Conservation (phyloP, 805 yeast species). For the Alloascoidea africana region DNA sequence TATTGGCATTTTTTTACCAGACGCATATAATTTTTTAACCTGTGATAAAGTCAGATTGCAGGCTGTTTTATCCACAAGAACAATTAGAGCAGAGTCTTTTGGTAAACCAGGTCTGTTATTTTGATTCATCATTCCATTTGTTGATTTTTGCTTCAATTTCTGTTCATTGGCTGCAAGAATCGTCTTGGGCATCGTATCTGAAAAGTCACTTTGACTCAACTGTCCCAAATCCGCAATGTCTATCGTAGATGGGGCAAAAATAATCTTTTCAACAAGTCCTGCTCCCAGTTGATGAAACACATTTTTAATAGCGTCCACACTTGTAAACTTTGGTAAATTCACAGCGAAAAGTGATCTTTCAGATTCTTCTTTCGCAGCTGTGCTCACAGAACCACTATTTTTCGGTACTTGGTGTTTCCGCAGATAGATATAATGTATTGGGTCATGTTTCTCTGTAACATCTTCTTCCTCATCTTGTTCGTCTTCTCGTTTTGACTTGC, state of each 20-base stretch:
- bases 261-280: slow-evolving; percentile 20
- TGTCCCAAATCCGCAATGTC: slow-evolving; percentile 7
- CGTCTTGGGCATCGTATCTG: slow-evolving; percentile 14
- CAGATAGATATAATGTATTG: slow-evolving; percentile 42
- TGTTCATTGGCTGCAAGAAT: slow-evolving; percentile 5
- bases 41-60: slow-evolving; percentile 47
- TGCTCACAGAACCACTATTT: slow-evolving; percentile 11
- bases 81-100: slow-evolving; percentile 56
- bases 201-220: slow-evolving; percentile 25
- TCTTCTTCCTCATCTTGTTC: slow-evolving; percentile 4
- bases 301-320: slow-evolving; percentile 33
- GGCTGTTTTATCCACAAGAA: slow-evolving; percentile 59
- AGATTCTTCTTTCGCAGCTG: slow-evolving; percentile 22
- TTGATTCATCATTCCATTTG: slow-evolving; percentile 41
- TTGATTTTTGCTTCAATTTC: slow-evolving; percentile 33
- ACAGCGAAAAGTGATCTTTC: slow-evolving; percentile 56
- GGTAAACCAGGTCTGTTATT: slow-evolving; percentile 35
- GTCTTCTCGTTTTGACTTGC: slow-evolving; percentile 3
- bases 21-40: slow-evolving; percentile 32
- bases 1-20: slow-evolving; percentile 8
- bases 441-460: slow-evolving; percentile 8
- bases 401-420: slow-evolving; percentile 40
- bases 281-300: slow-evolving; percentile 35
- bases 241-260: slow-evolving; percentile 6
- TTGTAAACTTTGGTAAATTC: slow-evolving; percentile 58